These are phyloP conservation scores for Melastoma candidum DNA, from an alignment of 441 rosid genomes.

Conservation along the genomic window DNA sequence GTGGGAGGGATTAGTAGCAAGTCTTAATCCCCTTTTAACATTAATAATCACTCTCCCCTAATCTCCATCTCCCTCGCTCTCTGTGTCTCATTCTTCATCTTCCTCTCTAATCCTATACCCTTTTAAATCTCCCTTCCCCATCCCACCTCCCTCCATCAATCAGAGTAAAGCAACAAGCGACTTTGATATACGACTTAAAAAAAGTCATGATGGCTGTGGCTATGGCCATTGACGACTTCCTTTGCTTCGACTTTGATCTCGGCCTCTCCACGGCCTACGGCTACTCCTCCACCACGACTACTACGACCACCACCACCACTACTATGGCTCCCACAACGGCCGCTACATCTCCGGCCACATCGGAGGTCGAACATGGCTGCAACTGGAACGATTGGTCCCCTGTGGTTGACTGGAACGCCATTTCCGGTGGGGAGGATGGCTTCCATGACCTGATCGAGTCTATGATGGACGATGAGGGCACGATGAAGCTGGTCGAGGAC, in stretches of 20 bases:
- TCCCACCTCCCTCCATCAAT: no score
- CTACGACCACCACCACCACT: neutral
- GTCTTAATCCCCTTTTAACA: no score
- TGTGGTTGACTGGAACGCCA: slow-evolving; percentile 2
- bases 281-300: slow-evolving; percentile 24
- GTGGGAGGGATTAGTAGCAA: no score
- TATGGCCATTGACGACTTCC: slow-evolving; percentile 34
- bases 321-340: slow-evolving; percentile 20
- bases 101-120: no score
- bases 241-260: slow-evolving; percentile 23
- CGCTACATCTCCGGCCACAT: slow-evolving; percentile 5
- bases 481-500: slow-evolving; percentile 17
- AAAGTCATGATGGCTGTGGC: slow-evolving; percentile 30
- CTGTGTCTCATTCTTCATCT: no score
- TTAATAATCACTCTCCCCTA: no score
- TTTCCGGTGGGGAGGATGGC: slow-evolving; percentile 28
- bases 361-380: slow-evolving; percentile 28
- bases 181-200: no score
- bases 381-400: slow-evolving; percentile 28
- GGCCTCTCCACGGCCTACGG: slow-evolving; percentile 10
- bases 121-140: no score
- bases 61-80: no score
- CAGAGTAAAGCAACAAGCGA: no score
- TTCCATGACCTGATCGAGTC: slow-evolving; percentile 58
- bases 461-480: slow-evolving; percentile 36